Conservation (phyloP, 1,284 basidiomycete species). For the Coniferiporia sulphurascens region DNA sequence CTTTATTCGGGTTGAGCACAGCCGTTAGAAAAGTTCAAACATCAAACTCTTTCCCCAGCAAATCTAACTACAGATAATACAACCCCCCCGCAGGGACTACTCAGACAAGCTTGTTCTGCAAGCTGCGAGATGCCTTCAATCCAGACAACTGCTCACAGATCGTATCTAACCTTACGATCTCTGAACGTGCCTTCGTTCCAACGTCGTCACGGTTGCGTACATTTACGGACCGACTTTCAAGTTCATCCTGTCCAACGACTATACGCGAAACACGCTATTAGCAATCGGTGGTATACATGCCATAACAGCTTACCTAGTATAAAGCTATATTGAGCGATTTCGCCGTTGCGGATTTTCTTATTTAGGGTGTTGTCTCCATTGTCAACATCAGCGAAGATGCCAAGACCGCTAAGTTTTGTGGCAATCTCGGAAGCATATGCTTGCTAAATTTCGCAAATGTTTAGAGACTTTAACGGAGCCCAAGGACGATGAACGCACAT, state of each 20-base stretch:
- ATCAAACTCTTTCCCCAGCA: too few species aligned
- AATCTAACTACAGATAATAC: too few species aligned
- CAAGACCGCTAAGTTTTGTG: conserved; percentile 61
- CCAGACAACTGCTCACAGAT: conserved; percentile 57
- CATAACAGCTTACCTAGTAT: conserved; percentile 72
- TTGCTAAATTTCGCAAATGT: conserved; percentile 46
- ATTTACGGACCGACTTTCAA: conserved; percentile 84
- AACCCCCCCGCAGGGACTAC: neutral
- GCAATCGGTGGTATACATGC: neutral
- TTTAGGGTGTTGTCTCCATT: conserved; percentile 88
- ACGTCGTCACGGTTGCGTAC: conserved; percentile 92
- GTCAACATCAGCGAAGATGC: conserved; percentile 90
- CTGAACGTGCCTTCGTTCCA: conserved; percentile 71
- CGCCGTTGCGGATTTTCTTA: conserved; percentile 95
- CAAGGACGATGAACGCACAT: conserved; percentile 47
- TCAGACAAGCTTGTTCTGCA: conserved; percentile 50
- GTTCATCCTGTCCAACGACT: conserved; percentile 96
- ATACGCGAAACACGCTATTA: conserved; percentile 12
- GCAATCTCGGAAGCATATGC: conserved; percentile 86
- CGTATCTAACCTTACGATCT: conserved; percentile 65
- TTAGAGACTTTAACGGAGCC: neutral
- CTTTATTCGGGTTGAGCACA: neutral
- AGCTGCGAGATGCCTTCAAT: conserved; percentile 57
- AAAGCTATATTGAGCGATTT: conserved; percentile 95
- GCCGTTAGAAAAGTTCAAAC: too few species aligned